Conservation (phyloP, 805 yeast species). For the Myxozyma kluyveri region DNA sequence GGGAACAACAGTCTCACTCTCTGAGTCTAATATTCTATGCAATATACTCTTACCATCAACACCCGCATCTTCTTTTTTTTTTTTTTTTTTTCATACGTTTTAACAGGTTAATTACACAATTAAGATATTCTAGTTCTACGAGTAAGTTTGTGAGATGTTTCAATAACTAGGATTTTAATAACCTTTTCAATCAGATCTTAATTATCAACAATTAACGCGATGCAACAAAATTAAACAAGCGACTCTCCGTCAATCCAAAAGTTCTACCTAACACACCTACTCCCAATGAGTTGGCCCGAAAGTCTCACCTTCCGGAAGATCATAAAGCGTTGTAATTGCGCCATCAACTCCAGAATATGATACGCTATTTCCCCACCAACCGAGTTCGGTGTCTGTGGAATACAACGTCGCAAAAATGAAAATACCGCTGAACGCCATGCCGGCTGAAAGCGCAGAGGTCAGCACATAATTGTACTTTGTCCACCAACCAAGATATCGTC, state of each 20-base stretch:
- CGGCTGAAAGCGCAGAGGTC: conserved; percentile 64
- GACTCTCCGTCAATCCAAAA: too few relatives aligned
- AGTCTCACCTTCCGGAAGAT: conserved; percentile 20
- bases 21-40: too few relatives aligned
- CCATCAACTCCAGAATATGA: conserved; percentile 26
- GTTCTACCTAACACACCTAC: conserved; percentile 29
- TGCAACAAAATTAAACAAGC: conserved; percentile 42
- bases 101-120: too few relatives aligned
- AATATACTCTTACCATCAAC: too few relatives aligned
- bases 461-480: conserved; percentile 67
- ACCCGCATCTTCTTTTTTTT: too few relatives aligned
- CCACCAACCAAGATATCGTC: conserved; percentile 66
- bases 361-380: conserved; percentile 60
- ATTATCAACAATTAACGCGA: conserved; percentile 49
- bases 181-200: background rate
- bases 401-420: conserved; percentile 52
- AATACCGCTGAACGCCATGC: conserved; percentile 61
- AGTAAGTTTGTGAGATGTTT: too few relatives aligned
- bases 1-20: too few relatives aligned
- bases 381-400: conserved; percentile 41
- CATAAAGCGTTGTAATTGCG: conserved; percentile 1
- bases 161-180: background rate
- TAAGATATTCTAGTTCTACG: too few relatives aligned
- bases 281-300: conserved; percentile 38
- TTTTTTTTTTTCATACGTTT: too few relatives aligned